Evolutionary conservation across 2,329 filamentous ascomycete genomes (phyloP).

Genomic region (Cercospora beticola): DNA sequence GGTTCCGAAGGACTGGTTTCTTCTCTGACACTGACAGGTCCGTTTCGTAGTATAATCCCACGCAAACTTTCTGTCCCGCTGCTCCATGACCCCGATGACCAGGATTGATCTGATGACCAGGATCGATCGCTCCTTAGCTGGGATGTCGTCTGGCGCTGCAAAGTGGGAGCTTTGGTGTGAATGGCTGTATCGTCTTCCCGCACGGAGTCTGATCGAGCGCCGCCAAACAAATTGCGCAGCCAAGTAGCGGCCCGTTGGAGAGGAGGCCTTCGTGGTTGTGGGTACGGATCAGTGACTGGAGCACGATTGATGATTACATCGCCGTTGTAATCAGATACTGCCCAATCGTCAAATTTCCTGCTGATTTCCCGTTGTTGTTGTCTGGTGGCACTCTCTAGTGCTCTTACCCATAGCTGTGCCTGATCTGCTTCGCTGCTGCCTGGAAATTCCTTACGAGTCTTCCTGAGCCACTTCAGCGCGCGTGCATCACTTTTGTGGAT

Average conservation of each 20-base stretch:
- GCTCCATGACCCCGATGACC: neutral
- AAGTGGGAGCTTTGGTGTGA: neutral
- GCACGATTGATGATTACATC: neutral
- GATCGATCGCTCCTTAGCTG: neutral
- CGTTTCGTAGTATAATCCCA: neutral
- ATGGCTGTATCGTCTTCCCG: neutral
- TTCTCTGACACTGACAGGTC: slow-evolving; percentile 3
- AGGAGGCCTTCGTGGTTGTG: neutral
- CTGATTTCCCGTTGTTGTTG: neutral
- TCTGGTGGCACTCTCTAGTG: neutral
- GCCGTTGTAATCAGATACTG: neutral
- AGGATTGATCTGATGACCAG: neutral
- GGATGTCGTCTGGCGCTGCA: neutral
- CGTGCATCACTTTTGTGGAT: slow-evolving; percentile 1
- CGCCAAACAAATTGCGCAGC: neutral
- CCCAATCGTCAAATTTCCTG: neutral
- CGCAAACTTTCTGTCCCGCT: neutral
- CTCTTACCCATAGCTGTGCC: neutral
- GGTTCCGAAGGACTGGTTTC: neutral
- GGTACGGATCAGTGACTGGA: neutral
- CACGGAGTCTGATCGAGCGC: neutral
- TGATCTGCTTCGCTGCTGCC: neutral
- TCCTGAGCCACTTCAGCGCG: slow-evolving; percentile 6
- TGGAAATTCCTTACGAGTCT: neutral
- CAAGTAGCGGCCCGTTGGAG: neutral